Conservation (phyloP, 2,329 filamentous ascomycete species). For the Trichoderma sp. region DNA sequence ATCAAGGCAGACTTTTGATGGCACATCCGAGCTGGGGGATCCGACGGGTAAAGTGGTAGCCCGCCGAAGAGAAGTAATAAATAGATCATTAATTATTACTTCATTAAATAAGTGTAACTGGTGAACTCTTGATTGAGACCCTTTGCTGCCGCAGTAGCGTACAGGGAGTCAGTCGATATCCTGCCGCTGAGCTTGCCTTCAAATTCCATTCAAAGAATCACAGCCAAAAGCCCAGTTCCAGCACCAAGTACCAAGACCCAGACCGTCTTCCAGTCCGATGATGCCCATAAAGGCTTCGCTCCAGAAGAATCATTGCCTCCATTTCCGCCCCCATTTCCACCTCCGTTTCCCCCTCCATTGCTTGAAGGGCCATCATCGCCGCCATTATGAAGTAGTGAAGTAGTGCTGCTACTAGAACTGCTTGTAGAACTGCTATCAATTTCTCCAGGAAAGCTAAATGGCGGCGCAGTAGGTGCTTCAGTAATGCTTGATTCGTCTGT, state of each 20-base stretch:
- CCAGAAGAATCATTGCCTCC: not conserved
- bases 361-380: not conserved
- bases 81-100: not conserved
- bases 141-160: accelerated
- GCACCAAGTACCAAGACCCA: constrained; percentile 3
- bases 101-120: not conserved
- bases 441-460: not conserved
- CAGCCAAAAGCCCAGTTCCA: constrained; percentile 11
- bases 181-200: not conserved
- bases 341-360: not conserved
- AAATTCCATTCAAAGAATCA: not conserved
- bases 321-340: not conserved
- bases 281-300: constrained; percentile 1
- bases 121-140: not conserved
- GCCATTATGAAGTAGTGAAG: not conserved
- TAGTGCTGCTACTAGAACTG: not conserved
- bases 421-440: not conserved
- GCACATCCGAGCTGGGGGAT: not conserved
- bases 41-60: no score
- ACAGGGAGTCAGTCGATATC: not conserved
- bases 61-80: no score
- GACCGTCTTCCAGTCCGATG: not conserved
- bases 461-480: not conserved
- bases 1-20: not conserved
- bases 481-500: not conserved